These are phyloP conservation scores for Populus hybrid DNA, from an alignment of 441 rosid genomes.

Conservation along the genomic window DNA sequence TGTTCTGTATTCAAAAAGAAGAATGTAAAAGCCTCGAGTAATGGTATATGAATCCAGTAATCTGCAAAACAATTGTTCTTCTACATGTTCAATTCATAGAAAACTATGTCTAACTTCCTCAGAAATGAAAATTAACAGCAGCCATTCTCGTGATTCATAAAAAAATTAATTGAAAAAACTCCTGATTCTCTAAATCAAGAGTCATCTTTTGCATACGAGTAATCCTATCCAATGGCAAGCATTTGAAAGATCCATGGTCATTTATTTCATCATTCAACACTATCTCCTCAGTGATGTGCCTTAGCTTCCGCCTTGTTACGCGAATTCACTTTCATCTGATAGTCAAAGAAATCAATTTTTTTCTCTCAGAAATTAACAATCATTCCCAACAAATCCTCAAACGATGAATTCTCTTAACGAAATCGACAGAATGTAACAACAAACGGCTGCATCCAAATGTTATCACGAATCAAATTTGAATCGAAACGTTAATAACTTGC, in stretches of 20 bases:
- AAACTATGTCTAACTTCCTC: background rate
- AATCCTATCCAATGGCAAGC: background rate
- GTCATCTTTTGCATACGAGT: background rate
- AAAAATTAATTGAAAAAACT: background rate
- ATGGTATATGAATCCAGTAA: background rate
- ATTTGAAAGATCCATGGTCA: background rate
- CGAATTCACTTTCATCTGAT: conserved; percentile 31
- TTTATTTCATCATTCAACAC: conserved; percentile 6
- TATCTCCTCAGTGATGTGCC: conserved; percentile 19
- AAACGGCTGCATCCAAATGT: background rate
- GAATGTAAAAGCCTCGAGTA: background rate
- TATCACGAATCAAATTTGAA: background rate
- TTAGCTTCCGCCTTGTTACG: conserved; percentile 25
- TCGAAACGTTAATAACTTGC: background rate
- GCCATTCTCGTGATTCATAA: background rate
- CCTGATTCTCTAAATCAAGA: background rate
- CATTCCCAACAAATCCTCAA: background rate
- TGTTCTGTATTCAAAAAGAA: background rate
- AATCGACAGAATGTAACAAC: background rate
- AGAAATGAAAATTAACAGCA: background rate
- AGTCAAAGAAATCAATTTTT: background rate
- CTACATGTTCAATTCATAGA: background rate
- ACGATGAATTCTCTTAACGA: background rate
- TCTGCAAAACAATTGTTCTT: background rate
- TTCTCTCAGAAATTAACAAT: background rate